Evolutionary conservation across 805 yeast genomes (phyloP), one percentile per base, ranked within the genome.

Genomic region (Wickerhamiella lipophila): DNA sequence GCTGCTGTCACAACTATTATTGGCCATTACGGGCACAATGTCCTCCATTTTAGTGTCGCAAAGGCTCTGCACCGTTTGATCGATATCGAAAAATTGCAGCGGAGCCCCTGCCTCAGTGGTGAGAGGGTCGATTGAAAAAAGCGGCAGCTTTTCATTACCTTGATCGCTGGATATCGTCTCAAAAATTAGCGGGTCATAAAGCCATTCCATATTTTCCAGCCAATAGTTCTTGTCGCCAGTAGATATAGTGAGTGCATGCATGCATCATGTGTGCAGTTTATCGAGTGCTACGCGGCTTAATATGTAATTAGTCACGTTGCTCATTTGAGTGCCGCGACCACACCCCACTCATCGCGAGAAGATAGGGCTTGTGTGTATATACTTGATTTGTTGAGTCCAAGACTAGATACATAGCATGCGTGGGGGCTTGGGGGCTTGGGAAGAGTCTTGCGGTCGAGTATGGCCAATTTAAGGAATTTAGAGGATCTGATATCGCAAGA

Each of bases 231-330:
- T 32, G 19, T 32, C 18, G 38, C n/a, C 38, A 3, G 38, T 32
- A 32, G 38, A 32, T 32, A 32, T 32, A 32, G 38, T 32, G 38
- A 32, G 38, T 32, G 38, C 38, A 32, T 32, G 38, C 38, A 32
- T 32, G 38, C 38, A 32, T 32, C 38, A 32, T 32, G 38, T 32
- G 38, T 32, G 38, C 19, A 32, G 38, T 19, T 32, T 32, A 32
- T 32, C 38, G 38, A 32, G 38, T 32, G 38, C 38, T 16, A 16
- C 38, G 38, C 18, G 38, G 38, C 38, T 32, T 32, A 16, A 32
- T 32, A 32, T 32, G 38, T 19, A 15, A 4, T 32, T 32, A 32
- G 38, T 32, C 38, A 32, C 11, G 15, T 32, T 32, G 38, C 38
- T 32, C 32, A 29, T 29, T 29, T 29, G 32, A 29, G 13, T 29